Evolutionary conservation across 2,329 filamentous ascomycete genomes (phyloP), one percentile per base, ranked within the genome.

Genomic region (Mycosphaerella sp.): DNA sequence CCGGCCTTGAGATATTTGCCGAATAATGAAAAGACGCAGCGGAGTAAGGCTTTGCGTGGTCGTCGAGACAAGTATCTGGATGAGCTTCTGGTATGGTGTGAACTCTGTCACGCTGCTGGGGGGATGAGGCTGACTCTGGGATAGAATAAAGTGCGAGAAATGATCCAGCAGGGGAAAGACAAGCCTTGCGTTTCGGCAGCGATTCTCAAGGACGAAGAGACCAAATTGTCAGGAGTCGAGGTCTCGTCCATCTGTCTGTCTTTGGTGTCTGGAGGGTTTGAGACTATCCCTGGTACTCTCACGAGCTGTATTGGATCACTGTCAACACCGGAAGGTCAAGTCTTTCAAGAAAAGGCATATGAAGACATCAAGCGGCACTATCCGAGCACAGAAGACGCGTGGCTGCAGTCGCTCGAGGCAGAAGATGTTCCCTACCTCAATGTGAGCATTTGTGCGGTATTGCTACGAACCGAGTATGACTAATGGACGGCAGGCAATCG

Each of bases 101-200:
- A 2, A 12, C 1, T 6, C 10, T 17, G 36, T 14, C 34, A 10
- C 11, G 7, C 34, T 36, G 5, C 3, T 9, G 6, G 4, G 3
- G 6, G 29, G 9, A 10, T n/a, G 1, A n/a, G 4, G 23, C 39
- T 53, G 11, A 46, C 14, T 41, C 8, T 9, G 3, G 3, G 3
- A 11, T 53, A 53, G 50, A 70, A 77, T 51, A 76, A 78, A 55
- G 76, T 80, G 4, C 69, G 75, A 10, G 73, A 70, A 11, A 79
- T 78, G 76, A 78, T 79, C 54, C 68, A 71, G 45, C 69, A 73
- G 5, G 77, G 77, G 6, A 77, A 73, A 0, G 77, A 80, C 54
- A 79, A 78, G 61, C 77, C 78, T 1, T 80, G 78, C 57, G 79
- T 80, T 57, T 75, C 73, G 0, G 76, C 76, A 0, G 77, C 77